A percentile compares a stretch with the other conserved stretches of the same genome.
Evolutionary conservation across 306 rosid genomes (phyloP).

Genomic region (Trifolium subterraneum): DNA sequence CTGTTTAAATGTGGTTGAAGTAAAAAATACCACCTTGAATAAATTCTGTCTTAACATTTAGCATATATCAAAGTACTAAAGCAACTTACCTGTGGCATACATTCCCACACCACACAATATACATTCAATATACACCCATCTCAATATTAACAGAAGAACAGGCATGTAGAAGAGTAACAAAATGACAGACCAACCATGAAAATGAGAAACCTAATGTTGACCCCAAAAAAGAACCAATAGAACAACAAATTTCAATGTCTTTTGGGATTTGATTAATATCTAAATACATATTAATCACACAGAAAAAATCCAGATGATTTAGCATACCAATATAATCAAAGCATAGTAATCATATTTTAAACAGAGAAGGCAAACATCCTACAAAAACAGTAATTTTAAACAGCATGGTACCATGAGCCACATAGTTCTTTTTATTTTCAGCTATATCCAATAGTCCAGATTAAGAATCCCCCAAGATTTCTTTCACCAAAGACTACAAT

Average conservation of each 20-base stretch:
- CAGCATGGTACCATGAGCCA: not conserved
- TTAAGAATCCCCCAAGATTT: slow-evolving; percentile 1
- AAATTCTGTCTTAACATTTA: not conserved
- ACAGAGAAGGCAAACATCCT: slow-evolving; percentile 16
- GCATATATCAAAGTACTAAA: not conserved
- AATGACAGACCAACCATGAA: not conserved
- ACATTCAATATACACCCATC: not conserved
- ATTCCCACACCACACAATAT: slow-evolving; percentile 4
- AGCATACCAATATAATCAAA: slow-evolving; percentile 10
- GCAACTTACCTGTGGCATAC: not conserved
- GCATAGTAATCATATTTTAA: no score
- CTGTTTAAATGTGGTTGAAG: not conserved
- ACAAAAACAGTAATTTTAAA: slow-evolving; percentile 4
- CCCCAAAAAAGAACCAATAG: slow-evolving; percentile 15
- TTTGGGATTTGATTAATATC: not conserved
- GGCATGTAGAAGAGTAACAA: slow-evolving; percentile 7
- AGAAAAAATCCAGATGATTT: not conserved
- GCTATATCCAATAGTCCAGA: not conserved
- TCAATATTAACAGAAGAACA: not conserved
- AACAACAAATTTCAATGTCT: not conserved
- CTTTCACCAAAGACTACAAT: not conserved
- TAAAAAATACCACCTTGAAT: not conserved
- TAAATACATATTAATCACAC: not conserved
- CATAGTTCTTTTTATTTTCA: not conserved
- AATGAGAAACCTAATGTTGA: not conserved